Base-by-base conservation (phyloP, 2,329 filamentous ascomycete species). In the Ilyonectria sp. region DNA sequence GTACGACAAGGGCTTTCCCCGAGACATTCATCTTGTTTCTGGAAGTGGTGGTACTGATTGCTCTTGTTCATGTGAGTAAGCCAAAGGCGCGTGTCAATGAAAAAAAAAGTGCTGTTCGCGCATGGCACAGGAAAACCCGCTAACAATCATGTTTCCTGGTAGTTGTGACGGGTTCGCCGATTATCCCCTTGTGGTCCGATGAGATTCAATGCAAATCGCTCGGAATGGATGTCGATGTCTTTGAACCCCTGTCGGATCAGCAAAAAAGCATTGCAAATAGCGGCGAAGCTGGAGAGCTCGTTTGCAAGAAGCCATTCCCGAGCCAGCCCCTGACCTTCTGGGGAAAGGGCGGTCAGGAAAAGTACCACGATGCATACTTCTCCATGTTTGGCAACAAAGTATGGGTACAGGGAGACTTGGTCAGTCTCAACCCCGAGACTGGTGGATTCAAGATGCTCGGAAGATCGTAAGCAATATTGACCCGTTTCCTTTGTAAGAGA, bases 241-340 rank as follows among this genome's bases (percentile, higher is more conserved):
- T 65, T 6, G 56, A 60, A 13, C 49, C 56, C 2, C 49, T 54
- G 9, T 6, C 29, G 4, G 4, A 49, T 23, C 10, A 52, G 23
- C 56, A 40, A 2, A 43, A 26, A 31, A 47, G 47, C 4, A 60
- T 65, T 15, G 21, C 31, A 6, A 6, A 33, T 23, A 54, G 35
- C 4, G 46, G 31, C 10, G 56, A 60, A 11, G 47, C 63, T 6
- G 63, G 63, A 8, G 63, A 65, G 11, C n/a, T 65, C 6, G 63
- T 65, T 23, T 65, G 63, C 35, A 65, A 56, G 11, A 37, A 50
- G 19, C 63, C 63, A 2, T 65, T 65, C 35, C 63, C 63, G 6
- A 56, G 56, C 43, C 63, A 65, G n/a, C 63, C 63, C 4, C 21
- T 66, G 21, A 56, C 43, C 8, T 66, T 66, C 15, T 61, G 57